Conservation (phyloP, 768 basidiomycete species). For the Kwoniella dejecticola region DNA sequence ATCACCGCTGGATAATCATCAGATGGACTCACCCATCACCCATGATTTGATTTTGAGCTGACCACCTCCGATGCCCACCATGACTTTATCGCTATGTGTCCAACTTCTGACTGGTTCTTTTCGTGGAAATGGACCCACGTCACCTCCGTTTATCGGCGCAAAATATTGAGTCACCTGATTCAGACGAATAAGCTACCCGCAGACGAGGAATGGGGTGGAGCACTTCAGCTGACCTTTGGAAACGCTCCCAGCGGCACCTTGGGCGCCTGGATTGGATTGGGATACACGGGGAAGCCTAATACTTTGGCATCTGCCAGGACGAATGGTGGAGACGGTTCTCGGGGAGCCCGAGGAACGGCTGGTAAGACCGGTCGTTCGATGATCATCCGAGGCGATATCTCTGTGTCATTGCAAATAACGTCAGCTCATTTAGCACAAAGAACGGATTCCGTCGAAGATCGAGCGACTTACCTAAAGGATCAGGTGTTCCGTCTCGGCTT, state of each 20-base stretch:
- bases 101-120: conserved; percentile 41
- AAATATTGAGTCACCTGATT: conserved; percentile 41
- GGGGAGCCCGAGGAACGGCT: conserved; percentile 1
- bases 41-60: conserved; percentile 39
- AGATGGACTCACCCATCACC: conserved; percentile 33
- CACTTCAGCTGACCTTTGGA: conserved; percentile 33
- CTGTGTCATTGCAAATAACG: background rate
- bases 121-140: conserved; percentile 37
- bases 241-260: conserved; percentile 37
- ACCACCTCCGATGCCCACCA: conserved; percentile 41
- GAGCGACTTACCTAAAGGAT: conserved; percentile 32
- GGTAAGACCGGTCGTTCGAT: conserved; percentile 5
- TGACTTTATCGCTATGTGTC: conserved; percentile 24
- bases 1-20: no score
- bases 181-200: background rate
- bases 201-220: background rate
- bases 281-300: conserved; percentile 41
- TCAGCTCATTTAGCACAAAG: no score
- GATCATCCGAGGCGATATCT: conserved; percentile 3
- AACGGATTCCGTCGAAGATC: no score
- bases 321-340: conserved; percentile 34
- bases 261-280: conserved; percentile 43
- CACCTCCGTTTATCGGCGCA: conserved; percentile 40
- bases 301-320: conserved; percentile 33
- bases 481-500: conserved; percentile 32